Conservation (phyloP, 176 grass and related monocot genomes). For the Oryza punctata region DNA sequence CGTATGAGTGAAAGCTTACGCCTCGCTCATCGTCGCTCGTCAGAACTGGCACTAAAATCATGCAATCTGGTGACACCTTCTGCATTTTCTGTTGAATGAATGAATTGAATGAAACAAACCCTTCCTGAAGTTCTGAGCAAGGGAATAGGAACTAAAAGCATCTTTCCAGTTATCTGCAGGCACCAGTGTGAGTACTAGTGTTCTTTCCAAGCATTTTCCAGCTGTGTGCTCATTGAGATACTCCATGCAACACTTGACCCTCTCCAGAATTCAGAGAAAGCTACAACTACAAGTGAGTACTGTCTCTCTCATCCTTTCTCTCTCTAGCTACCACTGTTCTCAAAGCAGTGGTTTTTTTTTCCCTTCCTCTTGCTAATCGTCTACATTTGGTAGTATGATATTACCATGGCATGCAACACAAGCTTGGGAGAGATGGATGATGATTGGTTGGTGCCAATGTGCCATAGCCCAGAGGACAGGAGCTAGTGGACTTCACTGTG, state of each 20-base stretch:
- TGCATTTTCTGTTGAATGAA: not conserved
- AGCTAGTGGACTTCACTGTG: conserved; percentile 15
- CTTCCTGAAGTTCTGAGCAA: not conserved
- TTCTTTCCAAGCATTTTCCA: conserved; percentile 21
- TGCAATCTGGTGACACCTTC: not conserved
- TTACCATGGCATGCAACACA: not conserved
- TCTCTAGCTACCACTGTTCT: not conserved
- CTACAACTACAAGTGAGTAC: not conserved
- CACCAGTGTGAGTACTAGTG: not conserved
- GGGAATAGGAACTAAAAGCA: conserved; percentile 10
- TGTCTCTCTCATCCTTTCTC: not conserved
- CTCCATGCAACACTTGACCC: conserved; percentile 1
- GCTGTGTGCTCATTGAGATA: conserved; percentile 5
- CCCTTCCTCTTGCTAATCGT: conserved; percentile 3
- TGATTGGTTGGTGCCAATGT: not conserved
- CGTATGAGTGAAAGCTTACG: not conserved
- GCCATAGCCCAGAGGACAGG: not conserved
- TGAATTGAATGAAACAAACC: not conserved
- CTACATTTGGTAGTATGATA: not conserved
- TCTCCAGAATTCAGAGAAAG: conserved; percentile 9
- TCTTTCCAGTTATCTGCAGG: conserved; percentile 20
- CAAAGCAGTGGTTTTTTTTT: not conserved
- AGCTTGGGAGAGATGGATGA: not conserved
- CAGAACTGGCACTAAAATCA: not conserved
- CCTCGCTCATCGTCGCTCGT: not conserved